Base-by-base conservation (phyloP, 768 basidiomycete species). In the Lentinula aciculospora region DNA sequence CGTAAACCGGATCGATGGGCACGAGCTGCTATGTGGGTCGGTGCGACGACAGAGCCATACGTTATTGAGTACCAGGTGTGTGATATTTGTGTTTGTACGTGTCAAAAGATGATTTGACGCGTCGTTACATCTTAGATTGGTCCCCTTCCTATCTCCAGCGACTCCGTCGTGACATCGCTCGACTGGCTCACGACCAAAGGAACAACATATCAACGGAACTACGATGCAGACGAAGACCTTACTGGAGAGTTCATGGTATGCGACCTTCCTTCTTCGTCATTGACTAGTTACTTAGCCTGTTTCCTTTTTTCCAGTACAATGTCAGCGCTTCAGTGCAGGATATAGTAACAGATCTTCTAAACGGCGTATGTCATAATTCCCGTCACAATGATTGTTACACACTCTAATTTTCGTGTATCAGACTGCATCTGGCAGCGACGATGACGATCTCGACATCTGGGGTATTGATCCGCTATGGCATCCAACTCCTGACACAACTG, bases 381-480 rank as follows among this genome's bases (percentile, higher is more conserved):
- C 17, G 17, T n/a, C 47, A 36, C 12, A 12, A 12, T 21, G 13
- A 25, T 48, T 2, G 2, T 5, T 32, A 13, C 36, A 23, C 42
- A 39, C 47, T 21, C 23, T n/a, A 48, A 60, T 29, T 9, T 1
- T 31, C 27, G 3, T 45, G 6, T 8, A 27, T 17, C 32, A 65
- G 64, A 65, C 64, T 31, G 64, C 61, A 0, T 60, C 62, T 4
- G 62, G 64, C 9, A 53, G 62, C 4, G 62, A 62, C 49, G 61
- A 65, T 32, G 64, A 63, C 34, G 56, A 57, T 36, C 63, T 65
- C 15, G 64, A 65, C 48, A 65, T 65, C 42, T 65, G 57, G 60
- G 64, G 64, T 60, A 65, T 63, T 19, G 64, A 65, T 46, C 64
- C 64, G 2, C 49, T 65, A 10, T 63, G 61, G 64, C 59, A 57